Base-by-base conservation (phyloP, 2,329 filamentous ascomycete genomes). In the Stagonosporopsis rhizophila region DNA sequence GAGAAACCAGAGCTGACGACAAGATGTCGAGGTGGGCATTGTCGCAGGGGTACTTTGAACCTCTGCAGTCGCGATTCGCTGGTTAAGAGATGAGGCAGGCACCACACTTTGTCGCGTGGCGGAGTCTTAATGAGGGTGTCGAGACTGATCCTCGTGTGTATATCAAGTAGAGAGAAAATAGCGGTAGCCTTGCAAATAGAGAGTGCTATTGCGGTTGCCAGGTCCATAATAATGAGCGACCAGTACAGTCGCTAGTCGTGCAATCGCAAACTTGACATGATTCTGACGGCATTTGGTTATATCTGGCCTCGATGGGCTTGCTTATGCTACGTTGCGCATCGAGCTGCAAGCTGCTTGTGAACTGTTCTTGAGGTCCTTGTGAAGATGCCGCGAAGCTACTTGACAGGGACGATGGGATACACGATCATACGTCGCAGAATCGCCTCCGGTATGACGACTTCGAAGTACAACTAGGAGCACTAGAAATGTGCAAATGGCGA, bases 41-140 rank as follows among this genome's bases (percentile, higher is more conserved):
- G 23, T 44, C 28, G 30, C 47, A 50, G 42, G 53, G 40, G 46
- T 35, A 23, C 27, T 25, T 17, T 37, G 15, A 6, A 28, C n/a
- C 23, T 25, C 38, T 52, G 48, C 38, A 44, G 34, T 39, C 27
- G 44, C 48, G 14, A 56, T 56, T 56, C 39, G 48, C 32, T 56
- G 37, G 38, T 52, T 46, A 37, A 38, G 9, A 27, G 20, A 11
- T 32, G 11, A 28, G 19, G 25, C 39, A 40, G 42, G 37, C 30
- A 35, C 17, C 8, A 15, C 6, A 19, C 37, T 37, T 15, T 30
- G 20, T 30, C 17, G 19, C 22, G 17, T 30, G 27, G 45, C 25
- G 22, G 30, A 25, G 41, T 6, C n/a, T 20, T 14, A 34, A 6
- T 20, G 23, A 38, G 32, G 32, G 28, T 9, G 19, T 47, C 6